Percentiles rank a stretch among this genome's conserved stretches.
These are phyloP conservation scores for Pezicula radicicola DNA, from an alignment of 2,329 filamentous ascomycete species.

Conservation along the genomic window DNA sequence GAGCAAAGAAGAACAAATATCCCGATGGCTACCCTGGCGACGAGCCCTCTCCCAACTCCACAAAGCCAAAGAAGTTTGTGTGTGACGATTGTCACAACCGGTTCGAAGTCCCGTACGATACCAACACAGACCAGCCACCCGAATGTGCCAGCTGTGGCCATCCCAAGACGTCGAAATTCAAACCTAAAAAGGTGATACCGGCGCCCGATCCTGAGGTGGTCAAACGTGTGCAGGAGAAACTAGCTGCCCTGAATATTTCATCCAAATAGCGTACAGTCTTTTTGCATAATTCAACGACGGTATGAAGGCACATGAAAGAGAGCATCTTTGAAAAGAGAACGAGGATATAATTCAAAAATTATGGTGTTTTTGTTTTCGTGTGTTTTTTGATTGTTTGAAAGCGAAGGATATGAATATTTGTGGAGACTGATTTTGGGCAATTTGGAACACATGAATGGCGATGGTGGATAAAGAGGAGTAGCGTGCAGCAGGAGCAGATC, in stretches of 20 bases:
- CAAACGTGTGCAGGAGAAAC: slow-evolving; percentile 52
- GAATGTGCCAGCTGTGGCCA: slow-evolving; percentile 60
- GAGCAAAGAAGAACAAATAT: slow-evolving; percentile 66
- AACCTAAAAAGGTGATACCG: slow-evolving; percentile 50
- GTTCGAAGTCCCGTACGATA: slow-evolving; percentile 31
- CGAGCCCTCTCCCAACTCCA: slow-evolving; percentile 33
- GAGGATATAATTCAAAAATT: too few relatives aligned
- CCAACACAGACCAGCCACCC: slow-evolving; percentile 23
- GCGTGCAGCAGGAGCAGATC: too few relatives aligned
- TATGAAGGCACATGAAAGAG: too few relatives aligned
- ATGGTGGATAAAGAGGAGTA: too few relatives aligned
- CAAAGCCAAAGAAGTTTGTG: slow-evolving; percentile 42
- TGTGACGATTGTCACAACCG: slow-evolving; percentile 63
- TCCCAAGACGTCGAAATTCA: slow-evolving; percentile 49
- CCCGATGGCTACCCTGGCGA: slow-evolving; percentile 70
- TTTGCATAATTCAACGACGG: too few relatives aligned
- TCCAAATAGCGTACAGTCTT: not conserved
- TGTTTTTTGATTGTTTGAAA: too few relatives aligned
- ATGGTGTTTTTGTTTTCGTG: too few relatives aligned
- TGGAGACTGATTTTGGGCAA: too few relatives aligned
- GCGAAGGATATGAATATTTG: too few relatives aligned
- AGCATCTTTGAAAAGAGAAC: too few relatives aligned
- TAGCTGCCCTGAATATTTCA: slow-evolving; percentile 32
- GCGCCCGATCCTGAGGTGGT: slow-evolving; percentile 60
- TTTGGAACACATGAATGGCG: too few relatives aligned